phyloP scores from a whole-genome alignment of 108 stramenopile species.

The Fragilaria crotonensis region DNA sequence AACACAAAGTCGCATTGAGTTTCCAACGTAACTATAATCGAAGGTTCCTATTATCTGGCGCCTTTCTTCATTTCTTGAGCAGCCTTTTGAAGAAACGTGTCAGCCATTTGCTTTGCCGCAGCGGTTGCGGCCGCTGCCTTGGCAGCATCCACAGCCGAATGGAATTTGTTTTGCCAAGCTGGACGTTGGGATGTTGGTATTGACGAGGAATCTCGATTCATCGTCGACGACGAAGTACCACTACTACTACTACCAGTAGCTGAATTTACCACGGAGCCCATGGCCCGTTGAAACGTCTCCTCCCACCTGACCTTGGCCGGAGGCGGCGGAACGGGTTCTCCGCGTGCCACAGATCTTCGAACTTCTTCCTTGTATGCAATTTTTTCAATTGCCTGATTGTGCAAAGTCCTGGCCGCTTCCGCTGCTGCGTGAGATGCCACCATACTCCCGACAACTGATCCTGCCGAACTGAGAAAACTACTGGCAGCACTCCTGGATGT shows the following conservation, averaged over 20 bases:
- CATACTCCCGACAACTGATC: slow-evolving; percentile 42
- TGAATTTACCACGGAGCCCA: neutral
- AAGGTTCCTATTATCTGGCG: neutral
- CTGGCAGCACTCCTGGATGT: slow-evolving; percentile 7
- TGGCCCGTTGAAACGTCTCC: neutral
- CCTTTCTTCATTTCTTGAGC: neutral
- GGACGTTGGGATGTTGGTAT: neutral
- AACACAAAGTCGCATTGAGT: too few relatives aligned
- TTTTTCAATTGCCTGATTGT: slow-evolving; percentile 49
- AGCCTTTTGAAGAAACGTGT: neutral
- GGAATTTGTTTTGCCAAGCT: neutral
- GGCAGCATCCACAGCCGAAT: neutral
- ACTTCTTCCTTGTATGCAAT: slow-evolving; percentile 42
- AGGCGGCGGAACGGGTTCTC: slow-evolving; percentile 46
- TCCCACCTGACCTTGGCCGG: slow-evolving; percentile 8
- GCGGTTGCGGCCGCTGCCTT: neutral
- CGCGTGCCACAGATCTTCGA: slow-evolving; percentile 33
- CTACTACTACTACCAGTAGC: neutral
- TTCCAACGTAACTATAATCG: too few relatives aligned
- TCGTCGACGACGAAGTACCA: neutral
- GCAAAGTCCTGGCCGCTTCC: slow-evolving; percentile 31
- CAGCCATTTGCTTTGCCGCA: neutral
- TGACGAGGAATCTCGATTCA: neutral
- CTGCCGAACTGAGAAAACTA: slow-evolving; percentile 39
- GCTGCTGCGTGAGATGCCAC: slow-evolving; percentile 52